phyloP scores from a whole-genome alignment of 306 rosid genomes.

The Astragalus membranaceus region DNA sequence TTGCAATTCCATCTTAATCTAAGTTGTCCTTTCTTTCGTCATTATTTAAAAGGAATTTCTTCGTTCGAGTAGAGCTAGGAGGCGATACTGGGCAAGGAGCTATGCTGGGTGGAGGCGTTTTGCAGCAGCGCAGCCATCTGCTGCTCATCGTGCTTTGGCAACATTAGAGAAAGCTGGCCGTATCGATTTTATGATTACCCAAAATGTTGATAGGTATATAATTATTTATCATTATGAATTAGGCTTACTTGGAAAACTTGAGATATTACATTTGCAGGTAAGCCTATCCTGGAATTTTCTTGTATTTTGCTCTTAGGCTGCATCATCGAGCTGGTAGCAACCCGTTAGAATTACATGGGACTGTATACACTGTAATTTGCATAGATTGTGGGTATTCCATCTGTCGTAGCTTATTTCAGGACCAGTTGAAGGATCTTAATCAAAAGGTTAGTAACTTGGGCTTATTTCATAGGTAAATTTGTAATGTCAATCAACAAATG shows the following conservation, averaged over 20 bases:
- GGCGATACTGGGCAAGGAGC: constrained; percentile 96
- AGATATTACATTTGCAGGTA: constrained; percentile 7
- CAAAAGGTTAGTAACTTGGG: constrained; percentile 57
- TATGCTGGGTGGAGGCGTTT: constrained; percentile 91
- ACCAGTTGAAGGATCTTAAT: constrained; percentile 76
- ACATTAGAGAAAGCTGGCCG: constrained; percentile 67
- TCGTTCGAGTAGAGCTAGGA: constrained; percentile 64
- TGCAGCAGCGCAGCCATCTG: constrained; percentile 67
- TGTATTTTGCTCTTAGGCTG: constrained; percentile 47
- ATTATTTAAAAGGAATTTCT: constrained; percentile 47
- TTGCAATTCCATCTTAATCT: constrained; percentile 2
- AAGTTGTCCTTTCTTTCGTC: constrained; percentile 16
- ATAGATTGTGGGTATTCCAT: constrained; percentile 66
- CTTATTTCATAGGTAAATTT: background rate
- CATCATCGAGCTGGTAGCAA: constrained; percentile 96
- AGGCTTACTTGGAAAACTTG: background rate
- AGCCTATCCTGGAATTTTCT: constrained; percentile 21
- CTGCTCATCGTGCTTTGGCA: constrained; percentile 71
- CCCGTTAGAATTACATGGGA: constrained; percentile 93
- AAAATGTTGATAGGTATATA: constrained; percentile 82
- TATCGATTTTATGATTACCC: constrained; percentile 67
- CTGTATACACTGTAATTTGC: constrained; percentile 80
- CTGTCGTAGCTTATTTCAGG: constrained; percentile 67
- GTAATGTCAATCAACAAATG: background rate
- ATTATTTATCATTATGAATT: constrained; percentile 12